These are phyloP conservation scores for Orbilia quercus DNA, from an alignment of 2,329 filamentous ascomycete species.

Conservation along the genomic window DNA sequence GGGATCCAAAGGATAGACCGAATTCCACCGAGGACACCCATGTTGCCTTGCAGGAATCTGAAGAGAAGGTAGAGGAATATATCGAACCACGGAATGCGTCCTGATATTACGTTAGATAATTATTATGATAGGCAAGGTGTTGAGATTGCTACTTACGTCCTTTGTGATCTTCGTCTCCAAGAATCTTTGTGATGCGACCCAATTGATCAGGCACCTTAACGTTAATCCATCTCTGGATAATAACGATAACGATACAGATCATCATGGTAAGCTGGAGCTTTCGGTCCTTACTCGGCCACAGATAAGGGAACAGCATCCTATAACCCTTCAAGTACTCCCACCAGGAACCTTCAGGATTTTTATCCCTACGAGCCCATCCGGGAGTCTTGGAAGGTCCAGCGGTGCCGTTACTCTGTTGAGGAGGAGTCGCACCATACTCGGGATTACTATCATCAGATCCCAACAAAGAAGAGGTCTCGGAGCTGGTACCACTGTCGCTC, in stretches of 20 bases:
- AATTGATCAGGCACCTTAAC: conserved; percentile 85
- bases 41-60: conserved; percentile 85
- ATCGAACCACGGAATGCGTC: conserved; percentile 75
- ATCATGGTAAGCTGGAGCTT: conserved; percentile 81
- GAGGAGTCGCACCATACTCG: conserved; percentile 58
- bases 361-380: conserved; percentile 89
- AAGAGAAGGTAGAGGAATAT: conserved; percentile 81
- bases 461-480: conserved; percentile 53
- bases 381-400: conserved; percentile 75
- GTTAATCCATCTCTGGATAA: conserved; percentile 85
- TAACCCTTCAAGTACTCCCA: conserved; percentile 96
- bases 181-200: conserved; percentile 79
- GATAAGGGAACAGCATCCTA: conserved; percentile 91
- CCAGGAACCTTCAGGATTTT: conserved; percentile 82
- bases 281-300: conserved; percentile 88
- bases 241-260: conserved; percentile 81
- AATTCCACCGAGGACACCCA: conserved; percentile 84
- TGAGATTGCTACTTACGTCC: conserved; percentile 58
- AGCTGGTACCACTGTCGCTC: conserved; percentile 64
- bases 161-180: conserved; percentile 70
- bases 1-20: conserved; percentile 93
- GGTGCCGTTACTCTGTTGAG: conserved; percentile 63
- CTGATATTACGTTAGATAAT: conserved; percentile 22
- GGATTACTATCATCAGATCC: conserved; percentile 61
- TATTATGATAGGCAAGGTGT: conserved; percentile 9